Conservation (phyloP, 108 stramenopile species). For the Epithemia pelagica region DNA sequence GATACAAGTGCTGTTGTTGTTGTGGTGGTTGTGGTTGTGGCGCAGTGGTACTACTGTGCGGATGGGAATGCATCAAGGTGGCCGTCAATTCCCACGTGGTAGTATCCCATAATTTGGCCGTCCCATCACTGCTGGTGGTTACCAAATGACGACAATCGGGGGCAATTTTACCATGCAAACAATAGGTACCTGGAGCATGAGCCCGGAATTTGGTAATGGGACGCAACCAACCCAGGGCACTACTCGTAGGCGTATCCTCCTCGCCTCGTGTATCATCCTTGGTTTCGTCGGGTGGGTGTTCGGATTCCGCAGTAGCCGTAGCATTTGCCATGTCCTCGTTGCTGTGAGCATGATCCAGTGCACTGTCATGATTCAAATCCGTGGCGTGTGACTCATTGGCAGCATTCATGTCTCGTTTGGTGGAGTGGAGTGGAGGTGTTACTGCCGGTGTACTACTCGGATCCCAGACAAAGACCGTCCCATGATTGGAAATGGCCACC, state of each 20-base stretch:
- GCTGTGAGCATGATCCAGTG: neutral
- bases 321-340: neutral
- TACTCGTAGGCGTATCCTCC: neutral
- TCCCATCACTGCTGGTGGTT: constrained; percentile 88
- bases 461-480: constrained; percentile 84
- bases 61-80: constrained; percentile 64
- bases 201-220: constrained; percentile 73
- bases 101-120: constrained; percentile 86
- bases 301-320: neutral
- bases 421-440: neutral
- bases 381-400: neutral
- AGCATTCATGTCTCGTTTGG: neutral
- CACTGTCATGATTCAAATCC: neutral
- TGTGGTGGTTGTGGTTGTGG: constrained; percentile 12
- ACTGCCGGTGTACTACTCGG: constrained; percentile 27
- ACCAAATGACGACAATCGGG: constrained; percentile 84
- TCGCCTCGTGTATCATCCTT: neutral
- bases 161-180: constrained; percentile 70
- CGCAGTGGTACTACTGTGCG: no score
- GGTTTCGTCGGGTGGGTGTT: neutral
- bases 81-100: constrained; percentile 72
- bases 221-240: constrained; percentile 1
- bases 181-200: constrained; percentile 66
- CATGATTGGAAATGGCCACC: constrained; percentile 81
- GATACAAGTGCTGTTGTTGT: no score